A percentile compares a stretch with the other conserved stretches of the same genome.
Conservation (phyloP, 108 stramenopile genomes). For the Cyclotella baltica region DNA sequence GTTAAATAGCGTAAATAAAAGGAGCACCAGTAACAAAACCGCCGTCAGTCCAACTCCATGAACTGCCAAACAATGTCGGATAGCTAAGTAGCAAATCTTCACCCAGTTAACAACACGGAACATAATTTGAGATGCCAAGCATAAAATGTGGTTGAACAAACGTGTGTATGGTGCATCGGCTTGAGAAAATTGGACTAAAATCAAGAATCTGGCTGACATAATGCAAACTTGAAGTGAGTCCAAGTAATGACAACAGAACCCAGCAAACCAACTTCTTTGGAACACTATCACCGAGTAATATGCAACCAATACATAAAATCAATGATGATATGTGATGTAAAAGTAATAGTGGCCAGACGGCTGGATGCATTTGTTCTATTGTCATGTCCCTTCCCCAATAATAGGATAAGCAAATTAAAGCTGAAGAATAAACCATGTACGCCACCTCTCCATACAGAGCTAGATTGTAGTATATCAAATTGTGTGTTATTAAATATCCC, state of each 20-base stretch:
- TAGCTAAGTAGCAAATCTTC: conserved; percentile 14
- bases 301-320: conserved; percentile 31
- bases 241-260: conserved; percentile 32
- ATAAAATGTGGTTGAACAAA: conserved; percentile 35
- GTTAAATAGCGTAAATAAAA: conserved; percentile 43
- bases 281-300: conserved; percentile 22
- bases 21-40: not conserved
- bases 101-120: conserved; percentile 43
- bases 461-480: conserved; percentile 29
- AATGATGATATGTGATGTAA: conserved; percentile 37
- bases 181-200: conserved; percentile 38
- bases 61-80: conserved; percentile 13
- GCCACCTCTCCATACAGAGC: conserved; percentile 45
- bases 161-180: conserved; percentile 33
- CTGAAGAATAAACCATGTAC: conserved; percentile 34
- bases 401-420: conserved; percentile 23
- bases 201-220: conserved; percentile 46
- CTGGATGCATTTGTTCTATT: conserved; percentile 44
- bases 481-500: conserved; percentile 29
- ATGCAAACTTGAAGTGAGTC: conserved; percentile 40
- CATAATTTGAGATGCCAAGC: conserved; percentile 22
- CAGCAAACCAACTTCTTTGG: conserved; percentile 36
- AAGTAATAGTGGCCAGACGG: conserved; percentile 43
- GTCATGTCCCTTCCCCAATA: conserved; percentile 31
- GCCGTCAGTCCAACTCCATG: conserved; percentile 16